Evolutionary conservation across 352 stramenopile species (phyloP), one percentile per base, ranked within the genome.

Genomic region (Phytophthora pluvialis): DNA sequence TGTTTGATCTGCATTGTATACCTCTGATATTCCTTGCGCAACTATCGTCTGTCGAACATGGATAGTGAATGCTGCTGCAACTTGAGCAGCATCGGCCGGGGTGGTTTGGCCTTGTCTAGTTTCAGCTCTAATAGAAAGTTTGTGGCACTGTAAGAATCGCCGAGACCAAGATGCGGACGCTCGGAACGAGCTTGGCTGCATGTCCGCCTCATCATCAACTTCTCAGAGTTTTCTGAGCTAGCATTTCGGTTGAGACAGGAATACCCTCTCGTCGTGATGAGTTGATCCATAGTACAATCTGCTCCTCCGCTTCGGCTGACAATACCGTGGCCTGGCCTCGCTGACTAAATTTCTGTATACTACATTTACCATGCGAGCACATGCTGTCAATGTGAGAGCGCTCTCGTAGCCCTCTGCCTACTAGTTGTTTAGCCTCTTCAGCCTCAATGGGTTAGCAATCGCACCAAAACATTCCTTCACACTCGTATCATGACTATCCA

Each of bases 1-100:
- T 15, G 64, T 72, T 67, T 68, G 50, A 29, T 60, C 45, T 29
- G 57, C 51, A 50, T 64, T 58, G 38, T 38, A 58, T 1, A 69
- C 9, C 13, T 63, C 3, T 12, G 42, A 43, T 15, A 63, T 57
- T 4, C 25, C 33, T 33, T 59, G 29, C 15, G 48, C 58, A 5
- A 48, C 38, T 4, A 66, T 60, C 7, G 21, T 44, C 12, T 39
- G 21, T 7, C 35, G 44, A 6, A 56, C 47, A 1, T 3, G 43
- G 28, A 35, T 25, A 3, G 45, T 43, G 26, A 45, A 60, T n/a
- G n/a, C 31, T 7, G 4, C 6, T 13, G 55, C 45, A 25, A 33
- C 45, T 49, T 49, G 21, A 11, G 5, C 18, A 29, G 58, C 58
- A 32, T 60, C 39, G 2, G 43, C 40, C 13, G 58, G 48, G 12